Base-by-base conservation (phyloP, 2,329 filamentous ascomycete genomes). In the Alternaria sp. region DNA sequence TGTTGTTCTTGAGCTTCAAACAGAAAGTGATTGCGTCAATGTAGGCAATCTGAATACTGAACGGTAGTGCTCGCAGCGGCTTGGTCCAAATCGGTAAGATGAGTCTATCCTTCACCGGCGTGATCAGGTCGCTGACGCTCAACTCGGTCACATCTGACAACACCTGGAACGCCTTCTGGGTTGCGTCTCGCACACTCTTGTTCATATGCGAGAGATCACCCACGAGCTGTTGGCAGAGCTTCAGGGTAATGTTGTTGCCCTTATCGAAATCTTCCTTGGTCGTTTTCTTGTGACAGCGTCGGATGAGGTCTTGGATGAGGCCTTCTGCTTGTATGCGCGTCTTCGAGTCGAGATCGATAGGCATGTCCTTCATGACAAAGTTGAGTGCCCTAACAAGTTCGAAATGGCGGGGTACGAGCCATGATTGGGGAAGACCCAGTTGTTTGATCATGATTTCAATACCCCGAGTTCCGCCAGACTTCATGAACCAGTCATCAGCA, bases 291-390 rank as follows among this genome's bases (percentile, higher is more conserved):
- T 92, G 94, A 76, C 94, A 94, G 61, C 90, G 89, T 61, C 87
- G 86, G 33, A 97, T 85, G 28, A 98, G 87, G 45, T 92, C 86
- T 71, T 95, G 90, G 21, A 99, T 84, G 0, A 95, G 96, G 20
- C 90, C 87, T 79, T 96, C 92, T 0, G 96, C 94, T 63, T 93
- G 89, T 33, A 90, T 86, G 37, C 96, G 87, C 2, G 96, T 97
- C 75, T 91, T 94, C 60, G 96, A 94, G 2, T 96, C 95, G 1
- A 99, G 86, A 78, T 99, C 96, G 59, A 92, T 88, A 0, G 96
- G 96, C 87, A 97, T 97, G 77, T 99, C 96, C 82, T 99, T 99
- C 83, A 99, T 93, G 68, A 99, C 94, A 80, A 97, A 97, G 82
- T 97, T 90, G 59, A 99, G 84, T n/a, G 94, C 93, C 55, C 93